These are phyloP conservation scores for Macrolepiota fuliginosa DNA, from an alignment of 768 basidiomycete genomes.

Conservation along the genomic window DNA sequence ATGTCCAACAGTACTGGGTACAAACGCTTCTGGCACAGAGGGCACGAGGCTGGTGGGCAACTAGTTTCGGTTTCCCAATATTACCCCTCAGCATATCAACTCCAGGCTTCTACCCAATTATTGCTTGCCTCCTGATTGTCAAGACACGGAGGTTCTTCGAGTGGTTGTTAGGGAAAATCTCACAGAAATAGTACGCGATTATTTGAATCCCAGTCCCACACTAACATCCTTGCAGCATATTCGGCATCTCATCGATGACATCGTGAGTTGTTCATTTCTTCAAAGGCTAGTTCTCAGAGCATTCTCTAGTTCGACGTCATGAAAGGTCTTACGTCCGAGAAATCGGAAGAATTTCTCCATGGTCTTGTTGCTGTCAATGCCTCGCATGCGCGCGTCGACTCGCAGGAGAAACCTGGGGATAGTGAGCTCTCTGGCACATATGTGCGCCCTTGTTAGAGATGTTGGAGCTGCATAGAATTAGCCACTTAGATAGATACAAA, in stretches of 20 bases:
- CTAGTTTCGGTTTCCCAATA: slow-evolving; percentile 11
- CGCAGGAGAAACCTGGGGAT: slow-evolving; percentile 34
- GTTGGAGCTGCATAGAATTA: neutral
- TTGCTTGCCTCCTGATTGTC: slow-evolving; percentile 48
- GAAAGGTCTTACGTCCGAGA: slow-evolving; percentile 47
- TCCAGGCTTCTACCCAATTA: slow-evolving; percentile 51
- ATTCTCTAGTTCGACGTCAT: slow-evolving; percentile 62
- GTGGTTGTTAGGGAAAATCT: slow-evolving; percentile 65
- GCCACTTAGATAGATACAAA: neutral
- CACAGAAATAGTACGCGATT: slow-evolving; percentile 38
- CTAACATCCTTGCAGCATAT: slow-evolving; percentile 40
- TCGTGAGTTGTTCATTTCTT: slow-evolving; percentile 42
- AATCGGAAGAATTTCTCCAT: slow-evolving; percentile 46
- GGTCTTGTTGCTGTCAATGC: slow-evolving; percentile 16
- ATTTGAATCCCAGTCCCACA: neutral
- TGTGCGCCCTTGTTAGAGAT: slow-evolving; percentile 59
- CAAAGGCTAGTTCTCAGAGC: neutral
- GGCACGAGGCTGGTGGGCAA: slow-evolving; percentile 52
- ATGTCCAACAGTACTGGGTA: slow-evolving; percentile 59
- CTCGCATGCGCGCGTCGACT: slow-evolving; percentile 22
- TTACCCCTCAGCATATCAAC: neutral
- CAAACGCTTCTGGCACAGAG: slow-evolving; percentile 40
- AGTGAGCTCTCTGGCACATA: slow-evolving; percentile 58
- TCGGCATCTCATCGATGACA: slow-evolving; percentile 64
- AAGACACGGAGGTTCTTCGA: slow-evolving; percentile 58